Evolutionary conservation across 2,329 filamentous ascomycete species (phyloP).

Genomic region (Microascus cirrosus): DNA sequence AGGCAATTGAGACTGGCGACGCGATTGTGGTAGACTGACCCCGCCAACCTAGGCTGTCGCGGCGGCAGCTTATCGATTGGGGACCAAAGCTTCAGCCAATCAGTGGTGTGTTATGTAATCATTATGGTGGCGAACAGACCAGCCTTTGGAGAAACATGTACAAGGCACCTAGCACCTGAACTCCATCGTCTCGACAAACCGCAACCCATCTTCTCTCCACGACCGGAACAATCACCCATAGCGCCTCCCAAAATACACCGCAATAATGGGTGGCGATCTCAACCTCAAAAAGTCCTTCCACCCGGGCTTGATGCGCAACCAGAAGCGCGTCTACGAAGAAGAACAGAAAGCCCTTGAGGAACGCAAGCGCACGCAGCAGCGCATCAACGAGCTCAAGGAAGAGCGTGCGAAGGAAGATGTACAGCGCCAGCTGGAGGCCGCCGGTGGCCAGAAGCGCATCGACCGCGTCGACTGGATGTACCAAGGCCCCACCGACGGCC

Average conservation of each 20-base stretch:
- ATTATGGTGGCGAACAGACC: not conserved
- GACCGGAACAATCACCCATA: not conserved
- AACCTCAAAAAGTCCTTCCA: slow-evolving; percentile 96
- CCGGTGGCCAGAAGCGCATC: slow-evolving; percentile 68
- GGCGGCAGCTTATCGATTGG: not conserved
- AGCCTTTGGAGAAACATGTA: not conserved
- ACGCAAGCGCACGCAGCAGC: slow-evolving; percentile 84
- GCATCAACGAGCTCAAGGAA: slow-evolving; percentile 86
- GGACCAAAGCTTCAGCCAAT: not conserved
- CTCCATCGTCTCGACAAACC: not conserved
- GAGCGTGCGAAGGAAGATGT: slow-evolving; percentile 89
- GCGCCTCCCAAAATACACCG: slow-evolving; percentile 8
- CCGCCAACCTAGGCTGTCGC: not conserved
- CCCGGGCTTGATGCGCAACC: slow-evolving; percentile 81
- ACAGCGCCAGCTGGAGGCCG: slow-evolving; percentile 77
- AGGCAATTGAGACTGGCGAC: not conserved
- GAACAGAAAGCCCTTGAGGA: slow-evolving; percentile 89
- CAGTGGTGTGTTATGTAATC: not conserved
- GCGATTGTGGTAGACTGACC: not conserved
- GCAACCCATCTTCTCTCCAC: not conserved
- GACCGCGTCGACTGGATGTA: slow-evolving; percentile 99
- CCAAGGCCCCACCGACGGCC: slow-evolving; percentile 68
- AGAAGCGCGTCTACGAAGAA: slow-evolving; percentile 68
- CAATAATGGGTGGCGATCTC: slow-evolving; percentile 83
- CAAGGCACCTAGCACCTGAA: not conserved